Conservation (phyloP, 208 protist species). For the Trichomonas gallinae region DNA sequence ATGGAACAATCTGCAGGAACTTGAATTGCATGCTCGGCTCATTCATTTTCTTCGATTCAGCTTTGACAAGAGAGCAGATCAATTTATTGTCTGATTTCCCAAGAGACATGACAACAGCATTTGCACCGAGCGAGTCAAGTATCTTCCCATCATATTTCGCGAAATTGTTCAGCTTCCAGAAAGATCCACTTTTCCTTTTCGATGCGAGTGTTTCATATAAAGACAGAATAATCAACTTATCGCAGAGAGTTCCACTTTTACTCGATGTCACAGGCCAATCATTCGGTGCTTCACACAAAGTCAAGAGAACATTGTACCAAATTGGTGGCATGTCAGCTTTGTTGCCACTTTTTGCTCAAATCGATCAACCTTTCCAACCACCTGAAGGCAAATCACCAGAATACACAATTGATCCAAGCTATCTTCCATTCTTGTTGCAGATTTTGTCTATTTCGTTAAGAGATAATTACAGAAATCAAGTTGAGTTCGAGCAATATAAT, state of each 20-base stretch:
- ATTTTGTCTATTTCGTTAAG: not conserved
- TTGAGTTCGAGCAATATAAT: not conserved
- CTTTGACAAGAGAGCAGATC: not conserved
- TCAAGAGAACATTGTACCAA: not conserved
- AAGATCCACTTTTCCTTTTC: not conserved
- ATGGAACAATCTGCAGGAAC: not conserved
- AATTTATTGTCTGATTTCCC: not conserved
- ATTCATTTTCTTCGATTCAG: not conserved
- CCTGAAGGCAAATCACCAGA: not conserved
- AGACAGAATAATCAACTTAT: not conserved
- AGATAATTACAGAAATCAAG: not conserved
- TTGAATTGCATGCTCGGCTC: not conserved
- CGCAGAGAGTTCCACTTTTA: not conserved
- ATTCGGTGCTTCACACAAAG: not conserved
- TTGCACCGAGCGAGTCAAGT: not conserved
- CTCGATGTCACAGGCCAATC: not conserved
- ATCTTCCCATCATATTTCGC: not conserved
- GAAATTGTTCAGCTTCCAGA: not conserved
- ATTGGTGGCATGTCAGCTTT: not conserved
- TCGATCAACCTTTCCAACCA: not conserved
- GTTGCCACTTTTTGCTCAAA: not conserved
- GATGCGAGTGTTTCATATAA: not conserved
- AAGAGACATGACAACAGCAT: not conserved
- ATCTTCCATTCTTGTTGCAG: not conserved
- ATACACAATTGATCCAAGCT: not conserved